Evolutionary conservation across 495 filamentous ascomycete species (phyloP).

Genomic region (Penicillium alfredii): DNA sequence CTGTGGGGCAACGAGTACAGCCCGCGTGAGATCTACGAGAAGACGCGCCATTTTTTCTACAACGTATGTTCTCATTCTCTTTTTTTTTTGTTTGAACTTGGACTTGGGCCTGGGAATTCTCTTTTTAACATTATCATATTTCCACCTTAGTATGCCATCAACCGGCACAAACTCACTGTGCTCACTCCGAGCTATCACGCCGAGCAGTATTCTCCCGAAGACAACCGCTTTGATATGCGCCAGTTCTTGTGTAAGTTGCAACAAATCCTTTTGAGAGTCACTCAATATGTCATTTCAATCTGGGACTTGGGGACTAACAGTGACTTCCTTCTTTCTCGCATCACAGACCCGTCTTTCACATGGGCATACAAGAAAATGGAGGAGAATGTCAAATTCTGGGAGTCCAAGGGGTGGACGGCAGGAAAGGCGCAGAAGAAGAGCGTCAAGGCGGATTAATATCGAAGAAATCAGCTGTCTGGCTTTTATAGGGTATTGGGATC

Average conservation of each 20-base stretch:
- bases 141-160: conserved; percentile 40
- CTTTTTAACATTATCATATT: conserved; percentile 4
- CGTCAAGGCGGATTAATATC: conserved; percentile 37
- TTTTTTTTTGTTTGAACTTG: background rate
- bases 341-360: conserved; percentile 30
- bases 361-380: conserved; percentile 42
- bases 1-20: conserved; percentile 55
- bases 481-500: too few species aligned
- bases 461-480: too few species aligned
- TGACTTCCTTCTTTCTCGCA: too few species aligned
- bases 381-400: conserved; percentile 36
- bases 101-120: too few species aligned
- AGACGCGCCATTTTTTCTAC: conserved; percentile 64
- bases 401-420: conserved; percentile 33
- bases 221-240: conserved; percentile 63
- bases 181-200: conserved; percentile 56
- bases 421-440: conserved; percentile 38
- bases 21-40: conserved; percentile 47
- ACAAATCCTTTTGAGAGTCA: too few species aligned
- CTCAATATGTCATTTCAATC: too few species aligned
- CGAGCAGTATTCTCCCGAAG: conserved; percentile 54
- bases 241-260: conserved; percentile 48
- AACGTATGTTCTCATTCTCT: conserved; percentile 20
- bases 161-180: conserved; percentile 63
- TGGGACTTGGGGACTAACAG: background rate